Percentiles rank a stretch among this genome's conserved stretches.
phyloP scores from a whole-genome alignment of 1,139 yeast species.

The Hyphopichia buzzinii region DNA sequence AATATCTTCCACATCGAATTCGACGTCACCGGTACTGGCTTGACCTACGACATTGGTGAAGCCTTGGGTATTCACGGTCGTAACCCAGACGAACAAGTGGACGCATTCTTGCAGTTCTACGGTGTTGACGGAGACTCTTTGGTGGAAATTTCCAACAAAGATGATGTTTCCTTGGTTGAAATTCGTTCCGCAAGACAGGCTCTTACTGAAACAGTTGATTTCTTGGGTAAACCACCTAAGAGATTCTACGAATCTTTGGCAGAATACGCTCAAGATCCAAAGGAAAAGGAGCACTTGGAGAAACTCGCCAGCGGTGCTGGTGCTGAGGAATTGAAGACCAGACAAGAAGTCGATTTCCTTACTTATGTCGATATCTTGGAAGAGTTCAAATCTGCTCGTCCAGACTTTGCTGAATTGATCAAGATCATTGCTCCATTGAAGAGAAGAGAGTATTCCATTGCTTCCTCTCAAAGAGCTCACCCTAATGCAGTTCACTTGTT shows the following conservation, averaged over 20 bases:
- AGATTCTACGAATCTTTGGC: conserved; percentile 85
- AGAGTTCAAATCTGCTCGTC: conserved; percentile 81
- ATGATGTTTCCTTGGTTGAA: conserved; percentile 57
- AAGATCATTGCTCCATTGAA: conserved; percentile 80
- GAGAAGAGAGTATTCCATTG: conserved; percentile 98
- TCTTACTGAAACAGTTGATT: conserved; percentile 74
- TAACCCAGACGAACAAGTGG: conserved; percentile 65
- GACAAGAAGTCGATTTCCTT: conserved; percentile 80
- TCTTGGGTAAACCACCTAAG: conserved; percentile 95
- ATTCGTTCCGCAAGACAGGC: conserved; percentile 81
- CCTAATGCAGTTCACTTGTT: conserved; percentile 88
- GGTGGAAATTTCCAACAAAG: conserved; percentile 71
- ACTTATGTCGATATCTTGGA: conserved; percentile 81
- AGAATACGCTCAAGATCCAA: conserved; percentile 66
- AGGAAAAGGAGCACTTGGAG: conserved; percentile 61
- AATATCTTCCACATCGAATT: conserved; percentile 96
- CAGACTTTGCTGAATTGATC: conserved; percentile 69
- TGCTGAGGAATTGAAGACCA: conserved; percentile 79
- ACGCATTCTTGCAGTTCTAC: conserved; percentile 66
- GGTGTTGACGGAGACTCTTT: conserved; percentile 68
- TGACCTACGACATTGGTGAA: conserved; percentile 92
- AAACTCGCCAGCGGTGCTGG: conserved; percentile 76
- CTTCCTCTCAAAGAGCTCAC: conserved; percentile 91
- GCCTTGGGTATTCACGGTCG: conserved; percentile 95
- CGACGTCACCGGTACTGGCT: conserved; percentile 86